A percentile compares a stretch with the other conserved stretches of the same genome.
phyloP scores from a whole-genome alignment of 2,329 filamentous ascomycete genomes.

The Pestalotiopsis sp. region DNA sequence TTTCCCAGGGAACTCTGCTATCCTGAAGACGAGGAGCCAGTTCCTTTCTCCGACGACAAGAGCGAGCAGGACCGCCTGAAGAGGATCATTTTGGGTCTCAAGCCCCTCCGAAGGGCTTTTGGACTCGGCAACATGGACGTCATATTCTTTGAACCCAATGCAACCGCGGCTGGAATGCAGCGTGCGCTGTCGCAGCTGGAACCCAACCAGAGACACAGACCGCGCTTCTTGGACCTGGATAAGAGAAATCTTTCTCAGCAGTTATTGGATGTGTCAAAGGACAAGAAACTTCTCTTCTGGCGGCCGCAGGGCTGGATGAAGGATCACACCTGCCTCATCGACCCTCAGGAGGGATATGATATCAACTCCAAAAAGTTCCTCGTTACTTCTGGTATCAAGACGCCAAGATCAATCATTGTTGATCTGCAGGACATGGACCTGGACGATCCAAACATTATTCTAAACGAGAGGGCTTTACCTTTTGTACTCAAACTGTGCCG shows the following conservation, averaged over 20 bases:
- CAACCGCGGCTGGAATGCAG: slow-evolving; percentile 19
- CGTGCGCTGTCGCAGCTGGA: slow-evolving; percentile 22
- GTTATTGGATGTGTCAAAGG: slow-evolving; percentile 14
- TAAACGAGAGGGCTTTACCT: slow-evolving; percentile 18
- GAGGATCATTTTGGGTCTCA: slow-evolving; percentile 24
- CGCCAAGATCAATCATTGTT: slow-evolving; percentile 17
- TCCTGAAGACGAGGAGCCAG: slow-evolving; percentile 27
- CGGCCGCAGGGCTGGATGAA: slow-evolving; percentile 27
- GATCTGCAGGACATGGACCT: slow-evolving; percentile 18
- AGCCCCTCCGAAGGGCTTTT: slow-evolving; percentile 25
- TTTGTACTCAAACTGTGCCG: slow-evolving; percentile 27
- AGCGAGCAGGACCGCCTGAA: slow-evolving; percentile 21
- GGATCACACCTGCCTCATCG: slow-evolving; percentile 22
- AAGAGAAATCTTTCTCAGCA: slow-evolving; percentile 8
- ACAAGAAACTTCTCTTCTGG: slow-evolving; percentile 26
- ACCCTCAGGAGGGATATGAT: slow-evolving; percentile 23
- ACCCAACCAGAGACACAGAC: slow-evolving; percentile 23
- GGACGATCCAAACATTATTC: not conserved
- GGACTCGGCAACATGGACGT: slow-evolving; percentile 26
- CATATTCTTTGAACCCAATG: slow-evolving; percentile 23
- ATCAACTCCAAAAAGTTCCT: slow-evolving; percentile 27
- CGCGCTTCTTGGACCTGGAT: slow-evolving; percentile 20
- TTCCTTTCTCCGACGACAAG: slow-evolving; percentile 21
- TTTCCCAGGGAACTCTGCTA: slow-evolving; percentile 24
- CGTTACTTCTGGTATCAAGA: slow-evolving; percentile 23